A percentile compares a stretch with the other conserved stretches of the same genome.
Conservation (phyloP, 495 filamentous ascomycete genomes). For the Beverwykella pulmonaria region DNA sequence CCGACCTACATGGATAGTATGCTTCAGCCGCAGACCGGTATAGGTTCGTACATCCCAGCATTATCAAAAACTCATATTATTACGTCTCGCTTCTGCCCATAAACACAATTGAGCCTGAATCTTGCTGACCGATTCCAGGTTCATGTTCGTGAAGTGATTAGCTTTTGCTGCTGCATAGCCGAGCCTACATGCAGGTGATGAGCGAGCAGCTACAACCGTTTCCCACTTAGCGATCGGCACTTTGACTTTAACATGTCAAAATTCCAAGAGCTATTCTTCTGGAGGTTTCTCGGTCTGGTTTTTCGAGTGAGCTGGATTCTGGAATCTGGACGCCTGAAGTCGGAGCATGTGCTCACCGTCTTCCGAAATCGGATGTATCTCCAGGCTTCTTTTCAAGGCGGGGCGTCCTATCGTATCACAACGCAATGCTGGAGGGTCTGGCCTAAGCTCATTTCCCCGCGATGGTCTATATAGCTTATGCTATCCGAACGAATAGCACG, state of each 20-base stretch:
- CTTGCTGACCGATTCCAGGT: not conserved
- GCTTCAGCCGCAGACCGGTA: not conserved
- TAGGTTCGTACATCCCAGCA: not conserved
- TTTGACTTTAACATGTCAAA: not conserved
- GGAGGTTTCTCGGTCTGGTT: not conserved
- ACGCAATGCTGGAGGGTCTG: not conserved
- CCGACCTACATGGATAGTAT: not conserved
- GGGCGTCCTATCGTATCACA: not conserved
- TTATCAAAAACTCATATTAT: not conserved
- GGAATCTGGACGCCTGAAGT: not conserved
- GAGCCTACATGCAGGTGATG: too few relatives aligned
- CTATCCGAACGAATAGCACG: not conserved
- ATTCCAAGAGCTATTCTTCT: not conserved
- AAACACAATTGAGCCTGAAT: not conserved
- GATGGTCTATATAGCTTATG: not conserved
- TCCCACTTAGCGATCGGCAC: not conserved
- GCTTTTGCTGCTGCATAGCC: not conserved
- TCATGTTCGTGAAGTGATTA: not conserved
- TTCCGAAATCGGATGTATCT: not conserved
- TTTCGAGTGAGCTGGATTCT: not conserved
- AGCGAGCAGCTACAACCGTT: not conserved
- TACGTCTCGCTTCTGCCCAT: not conserved
- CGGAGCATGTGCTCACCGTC: not conserved
- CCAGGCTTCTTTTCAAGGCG: not conserved
- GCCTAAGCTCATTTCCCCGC: not conserved